Base-by-base conservation (phyloP, 2,329 filamentous ascomycete genomes). In the Nigrospora osmanthi region DNA sequence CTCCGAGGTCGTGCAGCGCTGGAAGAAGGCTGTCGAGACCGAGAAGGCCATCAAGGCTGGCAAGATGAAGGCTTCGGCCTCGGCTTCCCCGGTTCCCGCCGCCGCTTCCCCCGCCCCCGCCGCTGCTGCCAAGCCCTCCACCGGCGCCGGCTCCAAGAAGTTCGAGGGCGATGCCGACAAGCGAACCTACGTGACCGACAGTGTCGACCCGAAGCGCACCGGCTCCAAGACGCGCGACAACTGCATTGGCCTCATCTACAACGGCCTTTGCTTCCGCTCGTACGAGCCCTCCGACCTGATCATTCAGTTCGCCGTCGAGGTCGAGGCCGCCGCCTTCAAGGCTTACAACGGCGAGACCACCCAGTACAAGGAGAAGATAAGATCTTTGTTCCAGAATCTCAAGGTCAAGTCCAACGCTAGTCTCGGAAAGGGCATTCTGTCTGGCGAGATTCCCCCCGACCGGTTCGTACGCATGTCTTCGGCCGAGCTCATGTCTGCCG, bases 321-420 rank as follows among this genome's bases (percentile, higher is more conserved):
- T 96, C 36, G 93, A 98, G 71, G 65, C 76, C 34, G 88, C 89
- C 9, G 87, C 87, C 6, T 90, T 76, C 67, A 75, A 73, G 46
- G 69, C 76, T 30, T 85, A 82, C 63, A 83, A 84, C 46, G 81
- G 83, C 44, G 84, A 89, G 57, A 83, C 75, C 14, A 68, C 80
- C 39, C 79, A 83, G 41, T 98, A 98, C 75, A 85, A 85, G 61
- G 76, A 75, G 53, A 96, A 96, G 73, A 85, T 97, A 57, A 86
- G 91, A 54, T 94, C 89, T 16, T 80, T 98, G 17, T 97, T 89
- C 69, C 82, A 90, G 63, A 97, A 97, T 61, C 80, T 98, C 55
- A 97, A 96, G 74, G 89, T 88, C 71, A 90, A 87, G 68, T 85
- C 82, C 51, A 97, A 97, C 68, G 75, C 79, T 34, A 78, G 81